Conservation (phyloP, 2,329 filamentous ascomycete genomes). For the Cladosporium cucumerinum region DNA sequence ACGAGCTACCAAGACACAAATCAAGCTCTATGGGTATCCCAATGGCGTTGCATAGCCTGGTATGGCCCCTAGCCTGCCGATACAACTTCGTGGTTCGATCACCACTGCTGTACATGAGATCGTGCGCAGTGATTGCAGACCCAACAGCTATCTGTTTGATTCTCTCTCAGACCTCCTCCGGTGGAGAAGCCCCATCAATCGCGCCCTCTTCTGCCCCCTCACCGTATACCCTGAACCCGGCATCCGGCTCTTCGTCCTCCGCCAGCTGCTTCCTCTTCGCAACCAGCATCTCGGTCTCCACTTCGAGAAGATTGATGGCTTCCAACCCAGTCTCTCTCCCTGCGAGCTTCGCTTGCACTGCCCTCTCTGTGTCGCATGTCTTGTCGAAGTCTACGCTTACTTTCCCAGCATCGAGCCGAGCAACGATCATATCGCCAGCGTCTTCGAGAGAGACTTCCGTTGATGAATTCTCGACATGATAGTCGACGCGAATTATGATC, state of each 20-base stretch:
- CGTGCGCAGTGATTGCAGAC: neutral
- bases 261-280: neutral
- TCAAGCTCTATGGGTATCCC: too few relatives aligned
- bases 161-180: neutral
- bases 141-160: neutral
- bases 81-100: too few relatives aligned
- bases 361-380: neutral
- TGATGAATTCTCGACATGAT: neutral
- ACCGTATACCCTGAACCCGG: neutral
- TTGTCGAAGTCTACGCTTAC: constrained; percentile 1
- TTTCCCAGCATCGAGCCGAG: neutral
- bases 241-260: neutral
- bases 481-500: constrained; percentile 5
- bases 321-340: neutral
- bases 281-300: constrained; percentile 2
- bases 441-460: neutral
- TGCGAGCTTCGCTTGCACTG: neutral
- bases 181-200: neutral
- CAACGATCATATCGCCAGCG: neutral
- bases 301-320: neutral
- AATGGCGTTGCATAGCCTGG: too few relatives aligned
- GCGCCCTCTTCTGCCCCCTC: neutral
- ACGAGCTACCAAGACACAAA: too few relatives aligned
- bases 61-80: too few relatives aligned
- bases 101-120: neutral